These are phyloP conservation scores for Trichoderma orchidacearum DNA, from an alignment of 495 filamentous ascomycete species.

Conservation along the genomic window DNA sequence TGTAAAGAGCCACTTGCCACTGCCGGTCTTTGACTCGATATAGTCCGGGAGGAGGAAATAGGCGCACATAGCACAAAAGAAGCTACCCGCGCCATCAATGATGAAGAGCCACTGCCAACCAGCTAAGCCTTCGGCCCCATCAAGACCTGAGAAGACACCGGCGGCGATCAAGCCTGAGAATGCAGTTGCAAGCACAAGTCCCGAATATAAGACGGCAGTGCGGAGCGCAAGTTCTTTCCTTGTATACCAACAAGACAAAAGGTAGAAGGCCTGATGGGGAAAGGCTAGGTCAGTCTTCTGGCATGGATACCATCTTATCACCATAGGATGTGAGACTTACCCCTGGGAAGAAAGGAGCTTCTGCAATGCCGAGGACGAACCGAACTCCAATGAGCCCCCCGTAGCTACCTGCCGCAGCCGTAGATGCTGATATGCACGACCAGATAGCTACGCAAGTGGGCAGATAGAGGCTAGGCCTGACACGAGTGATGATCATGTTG, in stretches of 20 bases:
- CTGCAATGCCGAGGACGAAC: conserved; percentile 47
- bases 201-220: conserved; percentile 30
- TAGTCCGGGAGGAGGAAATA: background rate
- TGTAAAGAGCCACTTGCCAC: background rate
- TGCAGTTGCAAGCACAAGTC: conserved; percentile 25
- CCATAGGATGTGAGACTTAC: conserved; percentile 2
- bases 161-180: conserved; percentile 38
- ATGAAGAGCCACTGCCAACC: conserved; percentile 25
- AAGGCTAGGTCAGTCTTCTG: conserved; percentile 16
- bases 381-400: conserved; percentile 38
- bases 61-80: background rate
- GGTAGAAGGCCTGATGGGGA: conserved; percentile 31
- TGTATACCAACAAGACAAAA: conserved; percentile 36
- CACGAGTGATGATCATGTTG: conserved; percentile 23
- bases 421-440: conserved; percentile 41
- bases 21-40: background rate
- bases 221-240: conserved; percentile 32
- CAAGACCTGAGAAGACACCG: conserved; percentile 17
- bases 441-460: conserved; percentile 39
- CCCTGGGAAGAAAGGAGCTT: conserved; percentile 33
- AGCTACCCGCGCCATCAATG: background rate
- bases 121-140: conserved; percentile 10
- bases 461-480: conserved; percentile 22
- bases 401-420: conserved; percentile 38
- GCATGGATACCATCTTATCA: conserved; percentile 9